These are phyloP conservation scores for Claviceps sorghi DNA, from an alignment of 2,329 filamentous ascomycete genomes.

Conservation along the genomic window DNA sequence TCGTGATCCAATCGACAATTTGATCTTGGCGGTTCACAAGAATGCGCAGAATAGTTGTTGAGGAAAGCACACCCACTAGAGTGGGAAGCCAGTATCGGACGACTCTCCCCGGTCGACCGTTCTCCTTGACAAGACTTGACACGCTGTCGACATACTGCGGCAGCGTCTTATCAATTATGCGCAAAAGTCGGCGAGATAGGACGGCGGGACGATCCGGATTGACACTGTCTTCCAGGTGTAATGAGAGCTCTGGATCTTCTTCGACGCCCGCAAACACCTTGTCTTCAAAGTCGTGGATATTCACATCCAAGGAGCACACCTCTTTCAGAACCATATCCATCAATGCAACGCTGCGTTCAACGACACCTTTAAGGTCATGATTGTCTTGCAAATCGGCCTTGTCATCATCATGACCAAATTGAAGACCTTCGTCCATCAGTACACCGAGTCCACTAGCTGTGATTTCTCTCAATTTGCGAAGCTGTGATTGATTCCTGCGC, in stretches of 20 bases:
- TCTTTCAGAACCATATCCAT: slow-evolving; percentile 76
- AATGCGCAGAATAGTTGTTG: slow-evolving; percentile 71
- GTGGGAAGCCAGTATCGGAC: slow-evolving; percentile 83
- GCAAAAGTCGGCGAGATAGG: slow-evolving; percentile 51
- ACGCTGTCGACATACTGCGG: slow-evolving; percentile 50
- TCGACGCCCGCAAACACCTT: slow-evolving; percentile 49
- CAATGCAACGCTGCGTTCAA: slow-evolving; percentile 66
- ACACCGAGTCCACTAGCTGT: slow-evolving; percentile 79
- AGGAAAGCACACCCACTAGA: slow-evolving; percentile 58
- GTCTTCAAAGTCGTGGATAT: slow-evolving; percentile 50
- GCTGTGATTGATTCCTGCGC: slow-evolving; percentile 53
- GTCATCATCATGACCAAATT: slow-evolving; percentile 47
- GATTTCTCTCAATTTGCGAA: slow-evolving; percentile 62
- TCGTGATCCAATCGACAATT: slow-evolving; percentile 64
- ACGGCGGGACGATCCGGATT: slow-evolving; percentile 37
- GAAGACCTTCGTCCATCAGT: slow-evolving; percentile 72
- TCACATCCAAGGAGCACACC: slow-evolving; percentile 47
- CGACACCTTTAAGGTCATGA: slow-evolving; percentile 50
- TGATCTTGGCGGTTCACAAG: slow-evolving; percentile 61
- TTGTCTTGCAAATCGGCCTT: slow-evolving; percentile 36
- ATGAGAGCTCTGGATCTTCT: slow-evolving; percentile 42
- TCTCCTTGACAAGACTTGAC: slow-evolving; percentile 38
- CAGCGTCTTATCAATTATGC: slow-evolving; percentile 54
- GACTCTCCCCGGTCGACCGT: slow-evolving; percentile 61
- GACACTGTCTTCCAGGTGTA: slow-evolving; percentile 32